Evolutionary conservation across 2,329 filamentous ascomycete genomes (phyloP), one percentile per base, ranked within the genome.

Genomic region (Cryphonectria carpinicola): DNA sequence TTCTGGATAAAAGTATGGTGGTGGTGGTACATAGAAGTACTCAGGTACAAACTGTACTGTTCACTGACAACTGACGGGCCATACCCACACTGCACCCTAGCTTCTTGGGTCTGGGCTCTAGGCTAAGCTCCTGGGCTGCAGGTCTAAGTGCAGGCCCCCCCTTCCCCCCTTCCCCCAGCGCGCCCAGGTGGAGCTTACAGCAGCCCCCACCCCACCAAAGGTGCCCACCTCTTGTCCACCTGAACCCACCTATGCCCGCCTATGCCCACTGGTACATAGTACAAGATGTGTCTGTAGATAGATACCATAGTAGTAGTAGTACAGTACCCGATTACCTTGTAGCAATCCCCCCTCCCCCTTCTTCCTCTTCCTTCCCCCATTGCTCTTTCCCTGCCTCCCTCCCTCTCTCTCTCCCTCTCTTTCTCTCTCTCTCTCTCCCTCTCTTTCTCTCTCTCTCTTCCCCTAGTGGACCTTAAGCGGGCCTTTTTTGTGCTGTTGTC

Each of bases 401-500:
- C n/a, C n/a, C n/a, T n/a, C n/a, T n/a, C n/a, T n/a, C n/a, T n/a
- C n/a, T n/a, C n/a, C 37, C 37, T 1, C 28, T 10, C 37, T 8
- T 39, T 10, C 10, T 7, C 19, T 13, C 43, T 19, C 46, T 22
- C 8, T 22, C 3, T 5, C 46, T 11, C 46, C 8, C 1, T 25
- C 46, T 3, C 46, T 49, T 2, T 49, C 19, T 25, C 46, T n/a
- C 66, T 66, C 62, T 62, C 66, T 71, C 58, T 69, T 66, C 62
- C 61, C 65, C 65, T 68, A 17, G 14, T 17, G n/a, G 52, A 56
- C 52, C 52, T 56, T 7, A 64, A 65, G 62, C 70, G 70, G 70
- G 70, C 66, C 70, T 17, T 7, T 11, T 19, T 1, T 28, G 25
- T 5, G 8, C 11, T 54, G 54, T 69, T 56, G 66, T 69, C 60